phyloP scores from a whole-genome alignment of 1,284 basidiomycete species.

The Filobasidium uniguttulatum region DNA sequence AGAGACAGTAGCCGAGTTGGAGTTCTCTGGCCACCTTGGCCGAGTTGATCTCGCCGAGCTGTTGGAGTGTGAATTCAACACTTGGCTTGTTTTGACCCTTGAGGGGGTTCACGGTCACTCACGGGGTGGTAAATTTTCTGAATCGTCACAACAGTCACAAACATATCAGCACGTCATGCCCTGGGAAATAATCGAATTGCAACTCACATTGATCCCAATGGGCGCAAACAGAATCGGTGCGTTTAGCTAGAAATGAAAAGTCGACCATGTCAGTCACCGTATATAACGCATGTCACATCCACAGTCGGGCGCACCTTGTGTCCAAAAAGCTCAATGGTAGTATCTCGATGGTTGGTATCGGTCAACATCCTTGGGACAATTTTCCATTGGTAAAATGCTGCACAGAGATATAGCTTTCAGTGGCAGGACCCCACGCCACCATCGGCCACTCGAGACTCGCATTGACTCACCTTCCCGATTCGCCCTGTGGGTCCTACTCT shows the following conservation, averaged over 20 bases:
- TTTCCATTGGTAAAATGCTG: constrained; percentile 40
- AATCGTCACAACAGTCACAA: constrained; percentile 20
- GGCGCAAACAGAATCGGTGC: constrained; percentile 8
- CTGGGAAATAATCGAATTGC: neutral
- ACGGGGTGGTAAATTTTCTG: constrained; percentile 11
- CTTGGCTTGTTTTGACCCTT: neutral
- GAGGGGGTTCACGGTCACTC: neutral
- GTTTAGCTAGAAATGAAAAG: neutral
- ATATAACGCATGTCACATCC: too few relatives aligned
- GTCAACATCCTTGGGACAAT: constrained; percentile 61
- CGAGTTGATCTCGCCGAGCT: constrained; percentile 48
- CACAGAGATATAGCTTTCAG: neutral
- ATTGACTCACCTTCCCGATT: constrained; percentile 38
- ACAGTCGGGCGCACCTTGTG: constrained; percentile 56
- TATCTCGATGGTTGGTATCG: constrained; percentile 48
- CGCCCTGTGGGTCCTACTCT: constrained; percentile 46
- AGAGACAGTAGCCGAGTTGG: constrained; percentile 55
- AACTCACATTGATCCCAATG: constrained; percentile 8
- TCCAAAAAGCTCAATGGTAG: constrained; percentile 52
- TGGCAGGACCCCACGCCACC: neutral
- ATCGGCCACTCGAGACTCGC: neutral
- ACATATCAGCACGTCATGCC: neutral
- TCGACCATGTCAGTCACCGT: constrained; percentile 44
- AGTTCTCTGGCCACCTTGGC: constrained; percentile 52
- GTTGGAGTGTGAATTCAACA: neutral